A percentile compares a stretch with the other conserved stretches of the same genome.
Conservation (phyloP, 2,329 filamentous ascomycete species). For the Pseudogymnoascus sp. region DNA sequence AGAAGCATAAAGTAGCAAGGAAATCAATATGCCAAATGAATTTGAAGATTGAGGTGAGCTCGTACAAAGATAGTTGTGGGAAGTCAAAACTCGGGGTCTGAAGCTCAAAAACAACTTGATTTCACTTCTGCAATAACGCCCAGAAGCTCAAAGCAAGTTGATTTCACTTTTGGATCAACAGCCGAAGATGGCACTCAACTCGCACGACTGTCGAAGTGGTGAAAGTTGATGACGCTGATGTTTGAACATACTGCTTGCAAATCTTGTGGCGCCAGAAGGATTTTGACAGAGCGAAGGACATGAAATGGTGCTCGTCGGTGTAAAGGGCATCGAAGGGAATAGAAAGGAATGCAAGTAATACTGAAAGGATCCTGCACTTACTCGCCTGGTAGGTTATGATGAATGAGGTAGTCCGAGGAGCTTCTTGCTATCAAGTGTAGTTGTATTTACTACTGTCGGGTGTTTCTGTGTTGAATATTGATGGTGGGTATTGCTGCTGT, state of each 20-base stretch:
- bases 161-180: neutral
- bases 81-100: neutral
- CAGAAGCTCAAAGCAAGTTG: neutral
- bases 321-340: neutral
- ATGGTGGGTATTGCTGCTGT: neutral
- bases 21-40: neutral
- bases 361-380: neutral
- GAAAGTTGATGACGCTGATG: neutral
- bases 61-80: neutral
- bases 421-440: neutral
- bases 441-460: neutral
- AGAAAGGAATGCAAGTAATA: neutral
- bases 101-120: neutral
- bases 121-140: neutral
- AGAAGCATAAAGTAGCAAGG: neutral
- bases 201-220: too few relatives aligned
- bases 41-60: neutral
- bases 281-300: neutral
- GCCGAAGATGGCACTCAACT: neutral
- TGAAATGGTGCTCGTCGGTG: neutral
- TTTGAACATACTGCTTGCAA: neutral
- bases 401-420: neutral
- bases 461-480: neutral
- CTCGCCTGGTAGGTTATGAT: neutral
- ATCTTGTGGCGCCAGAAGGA: neutral